These are phyloP conservation scores for Saprolegnia diclina DNA, from an alignment of 352 stramenopile genomes.

Conservation along the genomic window DNA sequence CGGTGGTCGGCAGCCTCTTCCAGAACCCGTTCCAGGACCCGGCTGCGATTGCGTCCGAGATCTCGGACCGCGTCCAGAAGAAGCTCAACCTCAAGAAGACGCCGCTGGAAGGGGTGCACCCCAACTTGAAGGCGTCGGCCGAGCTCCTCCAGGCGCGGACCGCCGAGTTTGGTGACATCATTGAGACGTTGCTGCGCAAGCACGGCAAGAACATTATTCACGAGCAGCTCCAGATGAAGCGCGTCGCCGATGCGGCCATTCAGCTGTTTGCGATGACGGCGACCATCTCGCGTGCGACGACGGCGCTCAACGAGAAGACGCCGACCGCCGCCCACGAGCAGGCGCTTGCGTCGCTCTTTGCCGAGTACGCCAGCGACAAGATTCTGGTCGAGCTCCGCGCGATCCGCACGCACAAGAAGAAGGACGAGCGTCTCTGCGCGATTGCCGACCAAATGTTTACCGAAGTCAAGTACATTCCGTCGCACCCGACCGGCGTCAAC, in stretches of 20 bases:
- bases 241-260: constrained; percentile 80
- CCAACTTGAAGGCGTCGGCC: constrained; percentile 46
- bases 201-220: constrained; percentile 86
- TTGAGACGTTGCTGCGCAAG: constrained; percentile 73
- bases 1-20: constrained; percentile 63
- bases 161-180: constrained; percentile 63
- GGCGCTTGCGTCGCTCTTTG: constrained; percentile 73
- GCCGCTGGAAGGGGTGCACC: constrained; percentile 64
- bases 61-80: constrained; percentile 71
- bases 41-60: constrained; percentile 56
- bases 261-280: constrained; percentile 81
- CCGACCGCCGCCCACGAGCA: constrained; percentile 66
- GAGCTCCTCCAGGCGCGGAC: constrained; percentile 66
- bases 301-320: constrained; percentile 47
- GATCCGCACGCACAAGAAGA: constrained; percentile 54
- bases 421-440: constrained; percentile 58
- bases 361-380: constrained; percentile 61
- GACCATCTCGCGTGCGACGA: constrained; percentile 74
- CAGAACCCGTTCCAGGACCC: constrained; percentile 80
- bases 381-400: constrained; percentile 53
- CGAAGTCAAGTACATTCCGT: constrained; percentile 71
- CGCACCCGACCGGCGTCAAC: constrained; percentile 69
- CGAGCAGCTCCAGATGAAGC: constrained; percentile 81
- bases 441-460: constrained; percentile 76
- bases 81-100: constrained; percentile 41